Evolutionary conservation across 1,284 basidiomycete genomes (phyloP).

Genomic region (Ceratobasidium papillatum): DNA sequence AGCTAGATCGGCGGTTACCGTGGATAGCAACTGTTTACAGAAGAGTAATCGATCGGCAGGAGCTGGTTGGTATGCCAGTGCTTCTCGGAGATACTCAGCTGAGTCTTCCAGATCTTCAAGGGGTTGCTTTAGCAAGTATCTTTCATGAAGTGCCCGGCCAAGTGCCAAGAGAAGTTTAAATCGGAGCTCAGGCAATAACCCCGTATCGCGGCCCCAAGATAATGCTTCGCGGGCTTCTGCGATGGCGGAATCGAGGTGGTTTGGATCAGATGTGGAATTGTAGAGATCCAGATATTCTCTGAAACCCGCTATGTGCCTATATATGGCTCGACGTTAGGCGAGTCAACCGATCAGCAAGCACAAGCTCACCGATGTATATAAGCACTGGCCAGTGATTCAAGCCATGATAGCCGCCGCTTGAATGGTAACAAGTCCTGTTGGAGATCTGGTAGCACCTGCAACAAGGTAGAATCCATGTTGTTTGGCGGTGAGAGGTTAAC

Average conservation of each 20-base stretch:
- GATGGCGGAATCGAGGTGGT: not conserved
- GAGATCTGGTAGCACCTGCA: not conserved
- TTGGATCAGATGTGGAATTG: not conserved
- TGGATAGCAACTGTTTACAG: not conserved
- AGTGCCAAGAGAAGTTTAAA: constrained; percentile 12
- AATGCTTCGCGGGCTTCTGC: not conserved
- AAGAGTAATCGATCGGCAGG: not conserved
- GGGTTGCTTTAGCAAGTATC: not conserved
- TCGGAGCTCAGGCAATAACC: not conserved
- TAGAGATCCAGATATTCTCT: not conserved
- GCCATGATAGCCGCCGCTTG: not conserved
- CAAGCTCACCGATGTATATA: constrained; percentile 1
- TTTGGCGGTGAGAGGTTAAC: not conserved
- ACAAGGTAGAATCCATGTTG: not conserved
- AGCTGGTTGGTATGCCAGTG: not conserved
- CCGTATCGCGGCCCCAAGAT: constrained; percentile 4
- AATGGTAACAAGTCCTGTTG: not conserved
- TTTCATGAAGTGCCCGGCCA: constrained; percentile 11
- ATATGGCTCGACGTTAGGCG: not conserved
- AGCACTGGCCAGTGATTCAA: not conserved
- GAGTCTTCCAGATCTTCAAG: constrained; percentile 15
- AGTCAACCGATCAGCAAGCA: not conserved
- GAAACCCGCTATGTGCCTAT: not conserved
- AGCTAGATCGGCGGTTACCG: not conserved
- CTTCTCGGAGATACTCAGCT: not conserved